Evolutionary conservation across 129 eudicot species (phyloP).

Genomic region (Rutidosis leptorrhynchoides): DNA sequence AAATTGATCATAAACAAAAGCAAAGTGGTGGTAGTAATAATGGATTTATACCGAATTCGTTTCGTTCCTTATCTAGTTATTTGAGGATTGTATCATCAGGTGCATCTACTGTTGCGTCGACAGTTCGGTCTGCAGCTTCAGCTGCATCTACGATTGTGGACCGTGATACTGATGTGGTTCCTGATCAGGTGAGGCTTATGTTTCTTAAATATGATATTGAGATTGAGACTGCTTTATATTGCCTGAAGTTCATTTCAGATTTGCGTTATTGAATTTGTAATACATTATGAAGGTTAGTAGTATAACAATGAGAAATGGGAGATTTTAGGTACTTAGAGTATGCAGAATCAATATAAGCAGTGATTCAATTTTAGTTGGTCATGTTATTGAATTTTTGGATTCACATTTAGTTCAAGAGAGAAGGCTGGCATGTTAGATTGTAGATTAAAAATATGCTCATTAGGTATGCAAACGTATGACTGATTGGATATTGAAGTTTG

Average conservation of each 20-base stretch:
- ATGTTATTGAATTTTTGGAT: too few species aligned
- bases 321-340: background rate
- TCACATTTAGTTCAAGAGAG: background rate
- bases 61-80: constrained; percentile 66
- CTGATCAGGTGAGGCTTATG: constrained; percentile 63
- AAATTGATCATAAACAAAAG: constrained; percentile 50
- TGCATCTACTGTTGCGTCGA: constrained; percentile 81
- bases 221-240: too few species aligned
- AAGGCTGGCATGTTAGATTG: background rate
- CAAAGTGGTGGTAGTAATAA: constrained; percentile 33
- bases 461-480: background rate
- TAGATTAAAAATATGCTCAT: background rate
- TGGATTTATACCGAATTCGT: constrained; percentile 67
- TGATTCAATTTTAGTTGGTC: background rate
- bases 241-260: background rate
- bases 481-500: background rate
- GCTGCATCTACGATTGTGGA: constrained; percentile 79
- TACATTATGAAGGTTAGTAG: background rate
- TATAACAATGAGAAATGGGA: background rate
- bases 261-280: background rate
- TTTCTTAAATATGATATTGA: too few species aligned
- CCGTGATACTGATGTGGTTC: constrained; percentile 47
- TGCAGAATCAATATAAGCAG: background rate
- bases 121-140: constrained; percentile 85
- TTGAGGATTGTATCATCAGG: constrained; percentile 77